Percentiles rank a stretch among this genome's conserved stretches.
Evolutionary conservation across 768 basidiomycete species (phyloP).

Genomic region (Boletus patriciae): DNA sequence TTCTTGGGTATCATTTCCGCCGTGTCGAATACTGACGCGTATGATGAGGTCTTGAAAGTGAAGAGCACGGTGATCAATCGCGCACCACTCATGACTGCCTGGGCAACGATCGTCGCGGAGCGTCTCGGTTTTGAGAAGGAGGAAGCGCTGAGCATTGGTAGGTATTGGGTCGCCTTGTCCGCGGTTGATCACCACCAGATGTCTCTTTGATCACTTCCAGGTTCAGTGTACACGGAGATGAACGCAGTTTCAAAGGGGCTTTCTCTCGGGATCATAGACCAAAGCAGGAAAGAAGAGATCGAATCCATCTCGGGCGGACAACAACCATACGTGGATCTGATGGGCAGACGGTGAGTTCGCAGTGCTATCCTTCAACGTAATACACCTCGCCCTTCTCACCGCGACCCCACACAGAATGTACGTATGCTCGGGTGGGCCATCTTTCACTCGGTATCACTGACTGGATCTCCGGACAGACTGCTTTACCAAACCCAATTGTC

Average conservation of each 20-base stretch:
- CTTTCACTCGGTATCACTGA: background rate
- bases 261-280: conserved; percentile 73
- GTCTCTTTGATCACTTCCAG: conserved; percentile 39
- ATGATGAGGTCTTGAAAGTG: conserved; percentile 51
- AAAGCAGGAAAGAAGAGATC: conserved; percentile 50
- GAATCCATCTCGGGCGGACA: conserved; percentile 57
- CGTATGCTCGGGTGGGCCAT: conserved; percentile 10
- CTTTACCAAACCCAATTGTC: conserved; percentile 68
- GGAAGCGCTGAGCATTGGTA: conserved; percentile 91
- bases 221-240: conserved; percentile 91
- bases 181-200: background rate
- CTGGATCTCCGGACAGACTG: conserved; percentile 48
- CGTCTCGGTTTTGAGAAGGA: conserved; percentile 82
- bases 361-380: background rate
- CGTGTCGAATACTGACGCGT: conserved; percentile 3
- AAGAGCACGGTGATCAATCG: conserved; percentile 79
- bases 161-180: conserved; percentile 14
- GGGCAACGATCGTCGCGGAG: conserved; percentile 86
- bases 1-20: background rate
- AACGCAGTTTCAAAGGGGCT: conserved; percentile 86
- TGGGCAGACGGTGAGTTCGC: conserved; percentile 63
- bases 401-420: conserved; percentile 39
- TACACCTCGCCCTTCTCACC: background rate
- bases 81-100: conserved; percentile 93
- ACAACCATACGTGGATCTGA: conserved; percentile 84